Conservation (phyloP, 169 alveolate species). For the Plasmodium gonderi region DNA sequence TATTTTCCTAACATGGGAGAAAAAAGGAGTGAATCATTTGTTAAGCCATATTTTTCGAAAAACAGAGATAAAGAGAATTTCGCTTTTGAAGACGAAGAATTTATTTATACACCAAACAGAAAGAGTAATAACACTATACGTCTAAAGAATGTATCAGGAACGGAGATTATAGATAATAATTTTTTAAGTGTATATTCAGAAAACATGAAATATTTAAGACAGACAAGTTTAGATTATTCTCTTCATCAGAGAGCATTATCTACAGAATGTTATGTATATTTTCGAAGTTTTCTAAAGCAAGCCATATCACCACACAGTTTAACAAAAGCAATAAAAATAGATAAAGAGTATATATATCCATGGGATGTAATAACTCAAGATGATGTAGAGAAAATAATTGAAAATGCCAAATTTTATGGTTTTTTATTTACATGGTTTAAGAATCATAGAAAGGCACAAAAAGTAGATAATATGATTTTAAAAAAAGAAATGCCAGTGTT, state of each 20-base stretch:
- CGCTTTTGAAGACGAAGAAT: slow-evolving; percentile 18
- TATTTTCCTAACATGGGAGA: neutral
- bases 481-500: slow-evolving; percentile 66
- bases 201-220: slow-evolving; percentile 57
- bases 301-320: slow-evolving; percentile 68
- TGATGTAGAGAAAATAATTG: slow-evolving; percentile 39
- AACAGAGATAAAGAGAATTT: neutral
- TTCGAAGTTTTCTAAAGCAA: slow-evolving; percentile 51
- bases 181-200: slow-evolving; percentile 46
- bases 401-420: slow-evolving; percentile 50
- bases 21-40: neutral
- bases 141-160: slow-evolving; percentile 38
- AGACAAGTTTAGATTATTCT: slow-evolving; percentile 45
- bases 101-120: slow-evolving; percentile 19
- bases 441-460: slow-evolving; percentile 66
- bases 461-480: slow-evolving; percentile 18
- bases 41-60: neutral
- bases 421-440: slow-evolving; percentile 67
- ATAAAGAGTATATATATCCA: slow-evolving; percentile 66
- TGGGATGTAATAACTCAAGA: slow-evolving; percentile 69
- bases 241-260: slow-evolving; percentile 38
- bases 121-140: slow-evolving; percentile 47
- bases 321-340: slow-evolving; percentile 63
- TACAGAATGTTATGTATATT: slow-evolving; percentile 65
- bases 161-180: slow-evolving; percentile 44